Evolutionary conservation across 2,329 filamentous ascomycete genomes (phyloP).

Genomic region (Ophiostoma piceae): DNA sequence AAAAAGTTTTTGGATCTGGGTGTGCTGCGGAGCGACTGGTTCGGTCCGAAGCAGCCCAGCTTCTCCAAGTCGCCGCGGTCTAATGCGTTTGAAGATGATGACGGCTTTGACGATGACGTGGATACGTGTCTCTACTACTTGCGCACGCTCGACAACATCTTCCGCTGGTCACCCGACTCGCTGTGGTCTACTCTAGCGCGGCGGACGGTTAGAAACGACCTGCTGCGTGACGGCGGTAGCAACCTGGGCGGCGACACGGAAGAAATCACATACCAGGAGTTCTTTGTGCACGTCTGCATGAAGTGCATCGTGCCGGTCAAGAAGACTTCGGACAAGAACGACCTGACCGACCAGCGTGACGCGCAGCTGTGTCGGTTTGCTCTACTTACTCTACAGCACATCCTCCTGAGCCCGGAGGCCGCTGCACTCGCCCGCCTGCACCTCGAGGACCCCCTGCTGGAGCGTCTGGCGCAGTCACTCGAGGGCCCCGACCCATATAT

Average conservation of each 20-base stretch:
- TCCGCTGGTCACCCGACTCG: slow-evolving; percentile 62
- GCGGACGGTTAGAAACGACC: slow-evolving; percentile 48
- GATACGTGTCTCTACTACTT: slow-evolving; percentile 75
- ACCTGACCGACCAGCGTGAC: slow-evolving; percentile 44
- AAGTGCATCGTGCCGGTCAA: slow-evolving; percentile 49
- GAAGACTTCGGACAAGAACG: slow-evolving; percentile 27
- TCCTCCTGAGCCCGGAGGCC: slow-evolving; percentile 60
- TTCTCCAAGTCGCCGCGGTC: slow-evolving; percentile 30
- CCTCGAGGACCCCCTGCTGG: slow-evolving; percentile 66
- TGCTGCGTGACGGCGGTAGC: slow-evolving; percentile 42
- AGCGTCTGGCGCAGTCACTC: slow-evolving; percentile 59
- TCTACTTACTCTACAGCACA: slow-evolving; percentile 63
- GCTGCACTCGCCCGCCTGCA: slow-evolving; percentile 55
- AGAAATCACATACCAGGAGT: slow-evolving; percentile 59
- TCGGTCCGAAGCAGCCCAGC: slow-evolving; percentile 20
- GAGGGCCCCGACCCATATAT: slow-evolving; percentile 60
- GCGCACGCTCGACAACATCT: slow-evolving; percentile 65
- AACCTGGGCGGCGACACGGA: slow-evolving; percentile 50
- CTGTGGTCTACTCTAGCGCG: slow-evolving; percentile 67
- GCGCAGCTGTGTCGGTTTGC: slow-evolving; percentile 67
- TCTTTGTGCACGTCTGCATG: slow-evolving; percentile 62
- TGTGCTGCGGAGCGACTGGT: slow-evolving; percentile 40
- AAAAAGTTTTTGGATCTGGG: slow-evolving; percentile 52
- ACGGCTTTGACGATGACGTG: slow-evolving; percentile 65
- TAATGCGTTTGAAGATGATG: slow-evolving; percentile 26